Conservation (phyloP, 1,139 yeast genomes). For the Geotrichum europaeum region DNA sequence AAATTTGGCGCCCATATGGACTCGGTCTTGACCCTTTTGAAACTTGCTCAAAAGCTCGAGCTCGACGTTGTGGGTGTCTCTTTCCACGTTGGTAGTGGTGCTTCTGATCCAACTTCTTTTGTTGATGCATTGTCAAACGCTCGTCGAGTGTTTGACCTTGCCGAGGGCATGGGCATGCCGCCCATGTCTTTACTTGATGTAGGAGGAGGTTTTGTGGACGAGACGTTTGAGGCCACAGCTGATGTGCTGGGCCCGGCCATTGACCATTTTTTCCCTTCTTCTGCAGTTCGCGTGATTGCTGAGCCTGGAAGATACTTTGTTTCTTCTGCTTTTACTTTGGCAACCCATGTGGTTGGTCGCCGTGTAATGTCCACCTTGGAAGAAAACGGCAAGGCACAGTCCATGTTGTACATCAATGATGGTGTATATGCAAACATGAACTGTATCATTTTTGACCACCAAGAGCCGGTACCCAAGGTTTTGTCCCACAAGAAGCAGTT, state of each 20-base stretch:
- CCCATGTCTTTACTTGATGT: constrained; percentile 61
- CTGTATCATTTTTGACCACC: constrained; percentile 90
- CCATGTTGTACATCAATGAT: constrained; percentile 76
- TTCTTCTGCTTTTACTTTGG: constrained; percentile 80
- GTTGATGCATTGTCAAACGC: constrained; percentile 71
- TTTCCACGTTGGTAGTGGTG: constrained; percentile 95
- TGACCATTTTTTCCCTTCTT: constrained; percentile 51
- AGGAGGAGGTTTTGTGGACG: constrained; percentile 88
- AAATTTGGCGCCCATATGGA: constrained; percentile 79
- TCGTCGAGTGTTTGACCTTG: constrained; percentile 60
- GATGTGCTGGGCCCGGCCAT: constrained; percentile 52
- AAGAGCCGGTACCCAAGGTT: constrained; percentile 64
- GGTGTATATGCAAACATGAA: constrained; percentile 95
- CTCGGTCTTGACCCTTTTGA: constrained; percentile 51
- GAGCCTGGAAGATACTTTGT: constrained; percentile 94
- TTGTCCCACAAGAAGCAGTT: constrained; percentile 48
- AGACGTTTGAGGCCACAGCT: constrained; percentile 59
- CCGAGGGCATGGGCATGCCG: constrained; percentile 41
- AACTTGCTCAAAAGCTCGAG: constrained; percentile 54
- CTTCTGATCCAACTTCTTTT: constrained; percentile 65
- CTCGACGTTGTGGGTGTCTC: constrained; percentile 78
- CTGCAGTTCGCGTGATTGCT: constrained; percentile 60
- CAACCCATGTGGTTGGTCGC: constrained; percentile 77
- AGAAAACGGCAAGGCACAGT: constrained; percentile 29
- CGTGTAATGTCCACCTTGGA: constrained; percentile 41